A percentile compares a stretch with the other conserved stretches of the same genome.
Conservation (phyloP, 331 rosid genomes). For the Erythrophleum ivorense region DNA sequence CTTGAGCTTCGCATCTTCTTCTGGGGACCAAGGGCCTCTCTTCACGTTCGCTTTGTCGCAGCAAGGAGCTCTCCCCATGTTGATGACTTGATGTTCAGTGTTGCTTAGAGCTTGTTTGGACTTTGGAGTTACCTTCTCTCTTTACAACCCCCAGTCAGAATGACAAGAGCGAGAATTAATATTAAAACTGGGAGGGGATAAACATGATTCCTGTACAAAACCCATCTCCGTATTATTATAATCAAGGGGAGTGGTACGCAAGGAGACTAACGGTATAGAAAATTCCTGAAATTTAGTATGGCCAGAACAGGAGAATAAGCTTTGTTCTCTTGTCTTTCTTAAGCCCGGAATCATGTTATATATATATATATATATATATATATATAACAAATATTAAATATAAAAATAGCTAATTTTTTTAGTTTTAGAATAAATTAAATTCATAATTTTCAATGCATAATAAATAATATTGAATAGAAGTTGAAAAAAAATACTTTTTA, state of each 20-base stretch:
- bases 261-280: conserved; percentile 41
- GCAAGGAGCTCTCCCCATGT: conserved; percentile 99
- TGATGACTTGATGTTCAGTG: conserved; percentile 24
- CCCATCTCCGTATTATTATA: conserved; percentile 2
- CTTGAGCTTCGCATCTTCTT: conserved; percentile 92
- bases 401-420: background rate
- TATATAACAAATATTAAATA: background rate
- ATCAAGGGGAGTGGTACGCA: conserved; percentile 43
- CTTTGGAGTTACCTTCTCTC: conserved; percentile 40
- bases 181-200: conserved; percentile 46
- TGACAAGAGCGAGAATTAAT: conserved; percentile 40
- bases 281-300: conserved; percentile 53
- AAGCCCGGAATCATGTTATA: conserved; percentile 54
- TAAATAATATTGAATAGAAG: too few relatives aligned
- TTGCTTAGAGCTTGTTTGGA: background rate
- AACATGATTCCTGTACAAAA: conserved; percentile 35
- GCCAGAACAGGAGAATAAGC: conserved; percentile 69
- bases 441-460: background rate
- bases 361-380: too few relatives aligned
- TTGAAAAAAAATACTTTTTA: too few relatives aligned
- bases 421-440: background rate
- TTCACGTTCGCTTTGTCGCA: conserved; percentile 98
- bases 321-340: conserved; percentile 89
- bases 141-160: conserved; percentile 39
- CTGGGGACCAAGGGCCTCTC: conserved; percentile 98